Evolutionary conservation across 1,284 basidiomycete genomes (phyloP).

Genomic region (Inonotus hispidus): DNA sequence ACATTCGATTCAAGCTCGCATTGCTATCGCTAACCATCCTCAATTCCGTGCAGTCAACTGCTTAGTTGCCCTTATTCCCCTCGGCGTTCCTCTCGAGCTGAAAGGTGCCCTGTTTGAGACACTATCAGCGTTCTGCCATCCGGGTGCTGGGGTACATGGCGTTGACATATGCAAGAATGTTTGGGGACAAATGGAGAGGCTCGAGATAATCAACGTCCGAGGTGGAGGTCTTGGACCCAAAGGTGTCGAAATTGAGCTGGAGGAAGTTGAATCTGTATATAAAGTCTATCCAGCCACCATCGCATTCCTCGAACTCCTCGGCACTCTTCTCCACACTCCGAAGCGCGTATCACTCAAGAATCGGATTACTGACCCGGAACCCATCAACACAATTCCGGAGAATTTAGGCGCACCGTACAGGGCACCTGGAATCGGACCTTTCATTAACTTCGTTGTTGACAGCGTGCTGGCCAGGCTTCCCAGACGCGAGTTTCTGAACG

Average conservation of each 20-base stretch:
- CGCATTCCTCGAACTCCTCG: slow-evolving; percentile 81
- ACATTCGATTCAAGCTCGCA: slow-evolving; percentile 74
- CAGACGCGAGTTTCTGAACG: slow-evolving; percentile 67
- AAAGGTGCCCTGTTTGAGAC: slow-evolving; percentile 86
- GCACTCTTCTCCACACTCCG: slow-evolving; percentile 73
- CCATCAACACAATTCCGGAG: slow-evolving; percentile 71
- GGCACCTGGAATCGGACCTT: slow-evolving; percentile 72
- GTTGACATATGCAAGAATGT: slow-evolving; percentile 78
- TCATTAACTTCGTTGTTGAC: slow-evolving; percentile 82
- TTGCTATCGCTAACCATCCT: slow-evolving; percentile 73
- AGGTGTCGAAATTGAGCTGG: slow-evolving; percentile 77
- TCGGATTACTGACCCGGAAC: slow-evolving; percentile 53
- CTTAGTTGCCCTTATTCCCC: slow-evolving; percentile 72
- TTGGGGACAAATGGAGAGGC: slow-evolving; percentile 79
- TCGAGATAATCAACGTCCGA: slow-evolving; percentile 79
- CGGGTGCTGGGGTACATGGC: slow-evolving; percentile 66
- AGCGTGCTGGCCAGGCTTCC: slow-evolving; percentile 75
- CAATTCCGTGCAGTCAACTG: slow-evolving; percentile 78
- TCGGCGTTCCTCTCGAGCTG: slow-evolving; percentile 83
- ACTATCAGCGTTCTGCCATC: slow-evolving; percentile 78
- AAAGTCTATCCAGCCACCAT: slow-evolving; percentile 83
- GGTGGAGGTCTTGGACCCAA: slow-evolving; percentile 38
- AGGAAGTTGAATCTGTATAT: slow-evolving; percentile 78
- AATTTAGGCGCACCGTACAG: slow-evolving; percentile 71
- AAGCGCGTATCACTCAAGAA: slow-evolving; percentile 60